Evolutionary conservation across 2,329 filamentous ascomycete species (phyloP), one percentile per base, ranked within the genome.

Genomic region (Penicillium sp.): DNA sequence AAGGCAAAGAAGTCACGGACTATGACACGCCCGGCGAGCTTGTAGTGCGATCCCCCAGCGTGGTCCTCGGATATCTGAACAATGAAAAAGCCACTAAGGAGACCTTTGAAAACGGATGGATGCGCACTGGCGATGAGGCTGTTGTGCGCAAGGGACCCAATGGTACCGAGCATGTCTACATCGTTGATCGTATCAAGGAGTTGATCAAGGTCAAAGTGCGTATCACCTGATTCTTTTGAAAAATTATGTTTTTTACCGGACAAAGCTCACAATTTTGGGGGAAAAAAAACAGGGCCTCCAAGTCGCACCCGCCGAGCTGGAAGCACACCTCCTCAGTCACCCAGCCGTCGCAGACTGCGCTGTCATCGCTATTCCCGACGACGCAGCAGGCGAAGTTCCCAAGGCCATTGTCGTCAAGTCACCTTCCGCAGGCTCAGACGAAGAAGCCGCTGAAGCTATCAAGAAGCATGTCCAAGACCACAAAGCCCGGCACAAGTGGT

Each of bases 41-140:
- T 11, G 76, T 88, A 13, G 79, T 95, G 24, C 86, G 88, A 64
- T 82, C 81, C 0, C 90, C 89, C 0, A 83, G 84, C 1, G 80
- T 94, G 1, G 83, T 86, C 0, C 69, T 95, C 0, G 90, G 90
- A 1, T 96, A 96, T 58, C 72, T 95, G 45, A 86, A 94, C 70
- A 95, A 95, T 62, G 83, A 86, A 39, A 84, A 86, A 61, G 89
- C 90, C 3, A 94, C 84, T 18, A 76, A 79, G 44, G 88, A 94
- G 64, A 93, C 90, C 0, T 96, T 89, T 60, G 75, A 83, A 1
- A 83, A 90, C 55, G 76, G 76, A n/a, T 93, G 88, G 81, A 82
- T 95, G 76, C 80, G 80, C 36, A 95, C 90, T 0, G 90, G 90
- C 5, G 90, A 96, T 59, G 88, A 94, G 65, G 88, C 85, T 0